A percentile compares a stretch with the other conserved stretches of the same genome.
Conservation (phyloP, 1,139 yeast species). For the Hanseniaspora sp. region DNA sequence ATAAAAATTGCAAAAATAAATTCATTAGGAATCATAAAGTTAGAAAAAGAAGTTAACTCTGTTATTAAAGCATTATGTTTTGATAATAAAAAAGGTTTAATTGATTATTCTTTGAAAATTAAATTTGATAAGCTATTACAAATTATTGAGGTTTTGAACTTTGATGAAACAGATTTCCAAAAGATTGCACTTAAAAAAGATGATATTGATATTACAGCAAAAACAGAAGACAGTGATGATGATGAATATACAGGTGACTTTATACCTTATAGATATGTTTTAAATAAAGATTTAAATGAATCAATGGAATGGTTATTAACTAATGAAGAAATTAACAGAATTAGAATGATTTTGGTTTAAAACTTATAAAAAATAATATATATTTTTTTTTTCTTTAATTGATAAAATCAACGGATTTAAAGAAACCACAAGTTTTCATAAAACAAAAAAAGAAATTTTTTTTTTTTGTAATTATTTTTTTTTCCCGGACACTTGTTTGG, state of each 20-base stretch:
- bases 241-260: background rate
- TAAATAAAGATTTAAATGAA: constrained; percentile 31
- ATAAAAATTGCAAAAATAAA: constrained; percentile 59
- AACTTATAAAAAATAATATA: background rate
- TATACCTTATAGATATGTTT: constrained; percentile 17
- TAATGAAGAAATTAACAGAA: constrained; percentile 59
- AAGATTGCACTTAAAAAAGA: constrained; percentile 24
- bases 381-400: constrained; percentile 8
- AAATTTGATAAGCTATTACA: constrained; percentile 74
- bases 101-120: constrained; percentile 59
- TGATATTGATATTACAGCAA: too few relatives aligned
- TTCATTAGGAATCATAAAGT: constrained; percentile 70
- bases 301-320: constrained; percentile 73
- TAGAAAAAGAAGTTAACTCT: constrained; percentile 72
- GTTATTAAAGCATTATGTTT: constrained; percentile 56
- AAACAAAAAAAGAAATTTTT: background rate
- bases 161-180: constrained; percentile 64
- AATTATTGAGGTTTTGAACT: constrained; percentile 64
- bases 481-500: background rate
- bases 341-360: constrained; percentile 39
- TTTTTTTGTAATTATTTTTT: background rate
- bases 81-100: constrained; percentile 16
- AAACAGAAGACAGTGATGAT: background rate
- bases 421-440: background rate
- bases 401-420: constrained; percentile 22